phyloP scores from a whole-genome alignment of 352 stramenopile genomes.

The Globisporangium heterothallicum region DNA sequence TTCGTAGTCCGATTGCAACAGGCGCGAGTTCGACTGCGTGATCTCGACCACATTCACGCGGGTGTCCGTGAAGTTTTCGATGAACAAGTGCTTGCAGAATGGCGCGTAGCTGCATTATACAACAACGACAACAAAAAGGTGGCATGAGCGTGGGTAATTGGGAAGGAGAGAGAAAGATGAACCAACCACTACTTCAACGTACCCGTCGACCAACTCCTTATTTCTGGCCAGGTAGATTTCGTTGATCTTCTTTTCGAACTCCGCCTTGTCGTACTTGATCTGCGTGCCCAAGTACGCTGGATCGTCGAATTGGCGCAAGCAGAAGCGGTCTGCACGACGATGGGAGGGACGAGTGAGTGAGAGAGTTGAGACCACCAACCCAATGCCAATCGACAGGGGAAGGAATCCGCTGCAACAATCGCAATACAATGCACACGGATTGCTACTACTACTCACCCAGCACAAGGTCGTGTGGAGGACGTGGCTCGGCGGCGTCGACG shows the following conservation, averaged over 20 bases:
- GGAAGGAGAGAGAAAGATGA: background rate
- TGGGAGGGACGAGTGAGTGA: background rate
- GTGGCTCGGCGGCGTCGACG: conserved; percentile 21
- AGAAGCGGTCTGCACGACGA: conserved; percentile 56
- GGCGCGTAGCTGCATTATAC: conserved; percentile 87
- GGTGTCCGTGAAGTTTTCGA: conserved; percentile 92
- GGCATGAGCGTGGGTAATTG: background rate
- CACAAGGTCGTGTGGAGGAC: conserved; percentile 38
- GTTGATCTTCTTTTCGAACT: conserved; percentile 82
- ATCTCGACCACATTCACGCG: conserved; percentile 89
- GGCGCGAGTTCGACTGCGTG: conserved; percentile 90
- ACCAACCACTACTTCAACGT: conserved; percentile 3
- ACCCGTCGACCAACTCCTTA: conserved; percentile 73
- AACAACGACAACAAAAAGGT: background rate
- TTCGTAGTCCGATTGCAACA: conserved; percentile 93
- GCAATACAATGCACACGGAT: background rate
- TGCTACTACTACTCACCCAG: conserved; percentile 38
- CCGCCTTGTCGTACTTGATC: conserved; percentile 62
- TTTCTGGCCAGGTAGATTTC: conserved; percentile 62
- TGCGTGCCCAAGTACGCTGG: conserved; percentile 68
- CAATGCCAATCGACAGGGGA: background rate
- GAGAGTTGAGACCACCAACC: background rate
- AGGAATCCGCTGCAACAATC: background rate
- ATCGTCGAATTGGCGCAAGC: conserved; percentile 82
- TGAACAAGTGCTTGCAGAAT: conserved; percentile 99